These are phyloP conservation scores for Solanum habrochaites DNA, from an alignment of 257 asterid genomes.

Conservation along the genomic window DNA sequence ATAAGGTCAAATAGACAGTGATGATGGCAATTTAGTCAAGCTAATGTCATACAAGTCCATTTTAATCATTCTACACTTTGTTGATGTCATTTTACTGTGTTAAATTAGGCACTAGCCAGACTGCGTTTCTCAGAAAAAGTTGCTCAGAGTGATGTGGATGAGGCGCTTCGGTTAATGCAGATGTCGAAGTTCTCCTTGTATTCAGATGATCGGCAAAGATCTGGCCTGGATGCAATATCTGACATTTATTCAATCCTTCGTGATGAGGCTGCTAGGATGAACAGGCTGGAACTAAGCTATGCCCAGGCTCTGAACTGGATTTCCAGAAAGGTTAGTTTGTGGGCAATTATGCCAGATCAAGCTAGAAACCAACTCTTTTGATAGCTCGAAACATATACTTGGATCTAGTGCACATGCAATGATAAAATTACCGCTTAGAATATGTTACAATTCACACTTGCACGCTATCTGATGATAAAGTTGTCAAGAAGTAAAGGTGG, in stretches of 20 bases:
- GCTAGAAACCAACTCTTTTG: neutral
- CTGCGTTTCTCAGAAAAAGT: slow-evolving; percentile 63
- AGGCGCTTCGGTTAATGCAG: slow-evolving; percentile 96
- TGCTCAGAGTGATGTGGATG: slow-evolving; percentile 97
- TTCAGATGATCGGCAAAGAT: slow-evolving; percentile 80
- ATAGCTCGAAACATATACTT: neutral
- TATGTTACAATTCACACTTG: neutral
- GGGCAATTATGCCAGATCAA: neutral
- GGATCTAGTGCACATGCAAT: neutral
- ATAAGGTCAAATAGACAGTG: neutral
- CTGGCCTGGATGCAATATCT: slow-evolving; percentile 93
- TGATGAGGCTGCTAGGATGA: slow-evolving; percentile 86
- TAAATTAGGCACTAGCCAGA: slow-evolving; percentile 78
- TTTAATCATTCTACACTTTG: neutral
- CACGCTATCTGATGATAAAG: neutral
- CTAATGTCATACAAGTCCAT: neutral
- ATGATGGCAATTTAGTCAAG: neutral
- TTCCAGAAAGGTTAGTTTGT: slow-evolving; percentile 77
- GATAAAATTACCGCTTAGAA: neutral
- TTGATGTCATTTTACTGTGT: neutral
- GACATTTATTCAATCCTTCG: slow-evolving; percentile 93
- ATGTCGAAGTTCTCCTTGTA: slow-evolving; percentile 98
- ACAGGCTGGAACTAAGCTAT: slow-evolving; percentile 74
- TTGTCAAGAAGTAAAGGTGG: neutral
- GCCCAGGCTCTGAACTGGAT: slow-evolving; percentile 98